Evolutionary conservation across 2,329 filamentous ascomycete species (phyloP), one percentile per base, ranked within the genome.

Genomic region (Aspergillus hiratsukae): DNA sequence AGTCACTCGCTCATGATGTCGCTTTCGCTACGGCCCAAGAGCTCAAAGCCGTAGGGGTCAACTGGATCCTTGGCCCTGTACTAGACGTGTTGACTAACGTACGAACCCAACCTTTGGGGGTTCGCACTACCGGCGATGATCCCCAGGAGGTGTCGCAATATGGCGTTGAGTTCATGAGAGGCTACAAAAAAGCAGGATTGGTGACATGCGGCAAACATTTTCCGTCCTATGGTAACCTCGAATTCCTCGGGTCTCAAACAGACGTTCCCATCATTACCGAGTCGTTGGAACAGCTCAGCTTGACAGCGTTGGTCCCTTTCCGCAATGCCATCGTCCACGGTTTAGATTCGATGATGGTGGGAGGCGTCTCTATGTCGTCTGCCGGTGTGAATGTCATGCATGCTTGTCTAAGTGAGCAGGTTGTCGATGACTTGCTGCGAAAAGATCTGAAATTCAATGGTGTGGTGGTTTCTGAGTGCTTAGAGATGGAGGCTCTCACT

Each of bases 221-320:
- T 65, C 93, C 93, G 3, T 96, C 91, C 0, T 97, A 97, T 68
- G 93, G 93, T 31, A 97, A 96, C 66, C 80, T 97, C 19, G 92
- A 97, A 71, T 96, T 97, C 65, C 83, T 96, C 1, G 92, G 91
- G 11, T 96, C 91, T 4, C 92, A 90, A 49, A 78, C 95, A 25
- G 92, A 97, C 66, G 91, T 97, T 29, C 93, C 93, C 14, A 94
- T 96, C 59, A 97, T 97, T 64, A 97, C 91, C 0, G 92, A 97
- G 70, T 96, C 92, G 0, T 76, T 97, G 11, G 93, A 97, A 69
- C 92, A 96, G 67, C 80, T 97, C 48, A 96, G 91, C 61, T 78
- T 97, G n/a, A 95, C 88, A 65, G 93, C 93, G 28, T 78, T 97
- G 31, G 87, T 97, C 4, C 93, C 93, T 0, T 97, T 97, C 69